Evolutionary conservation across 768 basidiomycete genomes (phyloP), one percentile per base, ranked within the genome.

Genomic region (Tricholoma terreum): DNA sequence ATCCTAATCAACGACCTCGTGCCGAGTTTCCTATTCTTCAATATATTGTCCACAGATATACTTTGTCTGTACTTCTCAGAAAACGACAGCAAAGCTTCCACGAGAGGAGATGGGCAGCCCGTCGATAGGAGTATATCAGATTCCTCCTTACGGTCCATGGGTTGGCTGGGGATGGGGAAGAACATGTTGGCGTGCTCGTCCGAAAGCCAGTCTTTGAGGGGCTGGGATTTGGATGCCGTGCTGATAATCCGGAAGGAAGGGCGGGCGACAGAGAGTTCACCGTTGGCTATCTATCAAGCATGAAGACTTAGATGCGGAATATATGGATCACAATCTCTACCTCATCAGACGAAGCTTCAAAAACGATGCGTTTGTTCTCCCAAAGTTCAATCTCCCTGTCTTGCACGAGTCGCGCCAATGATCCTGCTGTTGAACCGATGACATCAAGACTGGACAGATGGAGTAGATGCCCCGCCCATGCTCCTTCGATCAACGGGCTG

Each of bases 181-280:
- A 88, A 86, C 84, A 86, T 86, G 63, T 86, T 87, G 22, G 83
- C 80, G 64, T 86, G 82, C 63, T 88, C 85, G 57, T 82, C 80
- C 1, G 79, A 75, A 24, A 88, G 76, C 86, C 85, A 88, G 63
- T 87, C 85, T 62, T 83, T 82, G n/a, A 86, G 71, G n/a, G 82
- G 79, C 1, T 82, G 67, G 1, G 84, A 85, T 63, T 83, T 85
- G 36, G 84, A 85, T 6, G 85, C 81, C 0, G 85, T 87, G 50
- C 73, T 75, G 59, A 87, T 81, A 55, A 85, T 68, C 24, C 86
- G 78, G 73, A 87, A 85, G 4, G 85, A 81, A 2, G 80, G 78
- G 56, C 85, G 84, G 0, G 78, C 73, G 19, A 80, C 68, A 5
- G 79, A 78, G 7, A 85, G 77, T 33, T 79, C 76, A 9, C 75